Evolutionary conservation across 441 rosid species (phyloP), one percentile per base, ranked within the genome.

Genomic region (Codiaeum variegatum): DNA sequence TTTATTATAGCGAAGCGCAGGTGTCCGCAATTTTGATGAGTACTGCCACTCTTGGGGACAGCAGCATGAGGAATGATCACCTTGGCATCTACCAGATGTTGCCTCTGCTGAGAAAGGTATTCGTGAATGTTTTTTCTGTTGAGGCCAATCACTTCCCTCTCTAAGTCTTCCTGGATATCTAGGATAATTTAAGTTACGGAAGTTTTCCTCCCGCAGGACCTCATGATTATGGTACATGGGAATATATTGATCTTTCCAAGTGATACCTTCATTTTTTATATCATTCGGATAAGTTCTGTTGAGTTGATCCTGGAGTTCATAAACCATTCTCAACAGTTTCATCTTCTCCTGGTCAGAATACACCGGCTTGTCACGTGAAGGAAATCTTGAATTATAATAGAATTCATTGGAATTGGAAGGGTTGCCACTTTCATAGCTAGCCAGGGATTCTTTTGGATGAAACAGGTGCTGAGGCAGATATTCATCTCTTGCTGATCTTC

Each of bases 241-340:
- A 66, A 26, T 28, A 16, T 54, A 71, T 38, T 73, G 81, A 69
- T 83, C 80, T 65, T 59, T 73, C 78, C 81, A 59, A 18, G 69
- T 15, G 69, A 71, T 77, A 59, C 69, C 81, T 56, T 80, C 84
- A 69, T 76, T 84, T 38, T 74, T 64, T 13, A 70, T 75, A 59
- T 73, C 85, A 66, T 77, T 78, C 75, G 84, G 70, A 60, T 77
- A 75, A 74, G 86, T 70, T 76, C 78, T 86, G 66, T 80, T 80
- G 63, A 90, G 82, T 84, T 84, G 82, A 75, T 84, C 86, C 80
- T 85, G 86, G 78, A 89, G 86, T 77, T 89, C 94, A 81, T 74
- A 61, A 69, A 86, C 81, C 87, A 88, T 82, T 79, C 83, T 84
- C 75, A 88, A 70, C 75, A 90, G 84, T 75, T 82, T 76, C 81